A percentile compares a stretch with the other conserved stretches of the same genome.
Evolutionary conservation across 2,329 filamentous ascomycete genomes (phyloP).

Genomic region (Pseudogymnoascus sp.): DNA sequence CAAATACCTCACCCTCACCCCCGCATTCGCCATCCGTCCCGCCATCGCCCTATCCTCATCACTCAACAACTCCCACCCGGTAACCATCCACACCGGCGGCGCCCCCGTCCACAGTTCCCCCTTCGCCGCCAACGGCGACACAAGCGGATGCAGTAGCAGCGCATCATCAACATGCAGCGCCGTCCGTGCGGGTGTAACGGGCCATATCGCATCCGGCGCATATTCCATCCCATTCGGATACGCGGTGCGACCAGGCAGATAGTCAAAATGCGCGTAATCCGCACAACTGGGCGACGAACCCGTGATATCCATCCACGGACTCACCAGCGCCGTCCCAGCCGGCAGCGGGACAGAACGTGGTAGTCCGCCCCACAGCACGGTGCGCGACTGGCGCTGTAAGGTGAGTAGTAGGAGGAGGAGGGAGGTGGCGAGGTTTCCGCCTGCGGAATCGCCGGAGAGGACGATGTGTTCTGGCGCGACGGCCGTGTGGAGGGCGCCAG

Average conservation of each 20-base stretch:
- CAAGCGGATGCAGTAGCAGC: slow-evolving; percentile 56
- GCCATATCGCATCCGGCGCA: slow-evolving; percentile 48
- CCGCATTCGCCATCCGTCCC: slow-evolving; percentile 43
- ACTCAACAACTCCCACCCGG: slow-evolving; percentile 62
- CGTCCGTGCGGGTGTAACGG: slow-evolving; percentile 42
- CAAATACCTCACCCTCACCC: slow-evolving; percentile 55
- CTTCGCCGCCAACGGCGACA: slow-evolving; percentile 47
- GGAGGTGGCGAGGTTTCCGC: slow-evolving; percentile 59
- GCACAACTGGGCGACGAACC: slow-evolving; percentile 50
- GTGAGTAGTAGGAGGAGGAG: slow-evolving; percentile 63
- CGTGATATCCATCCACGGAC: slow-evolving; percentile 65
- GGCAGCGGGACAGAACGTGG: slow-evolving; percentile 54
- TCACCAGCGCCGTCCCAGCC: slow-evolving; percentile 52
- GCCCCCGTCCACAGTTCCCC: slow-evolving; percentile 46
- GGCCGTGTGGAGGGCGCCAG: slow-evolving; percentile 56
- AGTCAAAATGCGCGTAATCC: slow-evolving; percentile 49
- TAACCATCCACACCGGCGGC: slow-evolving; percentile 59
- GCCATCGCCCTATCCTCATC: slow-evolving; percentile 60
- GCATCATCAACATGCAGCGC: slow-evolving; percentile 47
- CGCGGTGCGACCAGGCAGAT: slow-evolving; percentile 41
- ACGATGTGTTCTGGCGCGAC: slow-evolving; percentile 59
- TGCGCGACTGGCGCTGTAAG: slow-evolving; percentile 39
- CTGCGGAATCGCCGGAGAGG: slow-evolving; percentile 63
- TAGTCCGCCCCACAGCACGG: slow-evolving; percentile 52
- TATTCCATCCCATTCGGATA: slow-evolving; percentile 27